Evolutionary conservation across 257 asterid species (phyloP), one percentile per base, ranked within the genome.

Genomic region (Mentha longifolia): DNA sequence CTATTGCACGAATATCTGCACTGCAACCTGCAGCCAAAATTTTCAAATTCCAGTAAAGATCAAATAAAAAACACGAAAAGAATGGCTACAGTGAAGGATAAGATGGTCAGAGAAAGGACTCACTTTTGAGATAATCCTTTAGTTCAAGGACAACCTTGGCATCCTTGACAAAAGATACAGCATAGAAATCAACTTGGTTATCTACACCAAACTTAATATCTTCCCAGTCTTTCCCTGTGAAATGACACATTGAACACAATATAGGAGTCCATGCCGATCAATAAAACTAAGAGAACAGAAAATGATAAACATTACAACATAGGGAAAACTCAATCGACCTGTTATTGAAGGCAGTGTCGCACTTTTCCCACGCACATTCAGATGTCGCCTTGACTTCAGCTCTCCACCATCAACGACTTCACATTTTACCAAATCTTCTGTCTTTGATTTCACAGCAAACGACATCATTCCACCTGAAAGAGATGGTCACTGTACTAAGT

Each of bases 151-250:
- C 87, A 81, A 91, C 99, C 78, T 86, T 76, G 47, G 97, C 98
- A 86, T 92, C 96, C 86, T 94, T 94, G 52, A 94, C 97, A 86
- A 94, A 94, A 61, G 99, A 94, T 85, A 94, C 99, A 65, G 98
- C 99, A 77, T 94, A 94, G 85, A 86, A 94, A 83, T 94, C 99
- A 65, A 91, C 95, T 80, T 86, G 90, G 76, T 92, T 94, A 76
- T 94, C 96, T 78, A 94, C 99, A 28, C 99, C 99, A 73, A 94
- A 94, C 82, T 92, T 91, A 70, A 94, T 94, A 81, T 94, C 99
- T 67, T 91, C 99, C 99, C 99, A 94, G 79, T 91, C 99, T 69
- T 89, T 94, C 60, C 91, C 98, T 94, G 86, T 55, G 42, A 52
- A 75, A 71, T 65, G 62, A 67, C 22, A 69, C 7, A 60, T 28